Evolutionary conservation across 108 stramenopile genomes (phyloP).

Genomic region (Fragilaria crotonensis): DNA sequence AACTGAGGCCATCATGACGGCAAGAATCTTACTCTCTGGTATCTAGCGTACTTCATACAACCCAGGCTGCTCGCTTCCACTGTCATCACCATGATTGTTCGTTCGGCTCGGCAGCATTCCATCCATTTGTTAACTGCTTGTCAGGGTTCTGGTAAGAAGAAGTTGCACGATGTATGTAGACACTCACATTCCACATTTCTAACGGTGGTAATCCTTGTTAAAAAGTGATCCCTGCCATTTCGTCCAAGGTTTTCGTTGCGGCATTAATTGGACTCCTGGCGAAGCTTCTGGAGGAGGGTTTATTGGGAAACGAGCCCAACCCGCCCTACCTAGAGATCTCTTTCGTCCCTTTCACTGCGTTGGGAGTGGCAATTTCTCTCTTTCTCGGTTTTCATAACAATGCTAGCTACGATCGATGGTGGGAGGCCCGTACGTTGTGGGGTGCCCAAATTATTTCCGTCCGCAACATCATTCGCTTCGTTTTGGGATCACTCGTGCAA

Average conservation of each 20-base stretch:
- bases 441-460: slow-evolving; percentile 10
- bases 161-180: neutral
- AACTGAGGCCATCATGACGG: too few relatives aligned
- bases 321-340: neutral
- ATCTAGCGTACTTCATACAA: too few relatives aligned
- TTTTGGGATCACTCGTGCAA: slow-evolving; percentile 1
- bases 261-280: neutral
- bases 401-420: slow-evolving; percentile 16
- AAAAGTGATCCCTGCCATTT: slow-evolving; percentile 9
- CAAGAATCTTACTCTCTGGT: too few relatives aligned
- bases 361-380: slow-evolving; percentile 15
- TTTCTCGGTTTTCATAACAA: slow-evolving; percentile 19
- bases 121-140: neutral
- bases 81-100: neutral
- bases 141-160: neutral
- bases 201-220: neutral
- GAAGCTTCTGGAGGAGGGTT: slow-evolving; percentile 2
- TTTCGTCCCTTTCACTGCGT: slow-evolving; percentile 11
- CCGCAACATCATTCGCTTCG: slow-evolving; percentile 5
- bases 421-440: slow-evolving; percentile 15
- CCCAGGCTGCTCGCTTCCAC: too few relatives aligned
- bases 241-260: slow-evolving; percentile 4
- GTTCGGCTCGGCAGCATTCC: neutral
- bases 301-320: neutral
- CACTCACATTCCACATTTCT: neutral